Evolutionary conservation across 352 stramenopile genomes (phyloP), one percentile per base, ranked within the genome.

Genomic region (Paralagenidium karlingii): DNA sequence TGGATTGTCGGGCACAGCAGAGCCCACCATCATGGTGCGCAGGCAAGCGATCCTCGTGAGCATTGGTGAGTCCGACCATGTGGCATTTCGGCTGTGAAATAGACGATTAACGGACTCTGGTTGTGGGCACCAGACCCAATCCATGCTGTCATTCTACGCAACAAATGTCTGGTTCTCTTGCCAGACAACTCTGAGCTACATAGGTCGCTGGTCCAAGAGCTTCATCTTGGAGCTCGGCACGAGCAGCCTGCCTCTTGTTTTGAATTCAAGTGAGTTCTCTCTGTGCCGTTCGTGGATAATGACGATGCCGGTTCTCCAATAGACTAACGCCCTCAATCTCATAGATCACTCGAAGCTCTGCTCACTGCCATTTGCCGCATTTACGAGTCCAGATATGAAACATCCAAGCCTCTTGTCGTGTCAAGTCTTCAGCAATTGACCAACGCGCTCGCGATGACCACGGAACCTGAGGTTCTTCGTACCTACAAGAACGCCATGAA

Each of bases 11-110:
- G 32, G 38, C 29, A 29, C 24, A 4, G 40, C 24, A n/a, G 40
- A 47, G 21, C 40, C 40, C 15, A 32, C 40, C 3, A 15, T 47
- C 3, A 13, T 40, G 5, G 40, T 47, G 8, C 43, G 43, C 26
- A n/a, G 36, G 7, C 43, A 49, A 44, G 43, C 43, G 10, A 49
- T 49, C 22, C 33, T 49, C 11, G 24, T 49, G 15, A 49, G 43
- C 29, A 19, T 34, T 37, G 43, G 43, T 49, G 28, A 6, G 2
- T n/a, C n/a, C n/a, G n/a, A n/a, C n/a, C n/a, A n/a, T n/a, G n/a
- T n/a, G n/a, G n/a, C n/a, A n/a, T n/a, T n/a, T n/a, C n/a, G n/a
- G n/a, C n/a, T n/a, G n/a, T n/a, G n/a, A n/a, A n/a, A n/a, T n/a
- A n/a, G n/a, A n/a, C n/a, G n/a, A n/a, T n/a, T n/a, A n/a, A n/a